Conservation (phyloP, 139 green algal genomes). For the Dunaliella sp. region DNA sequence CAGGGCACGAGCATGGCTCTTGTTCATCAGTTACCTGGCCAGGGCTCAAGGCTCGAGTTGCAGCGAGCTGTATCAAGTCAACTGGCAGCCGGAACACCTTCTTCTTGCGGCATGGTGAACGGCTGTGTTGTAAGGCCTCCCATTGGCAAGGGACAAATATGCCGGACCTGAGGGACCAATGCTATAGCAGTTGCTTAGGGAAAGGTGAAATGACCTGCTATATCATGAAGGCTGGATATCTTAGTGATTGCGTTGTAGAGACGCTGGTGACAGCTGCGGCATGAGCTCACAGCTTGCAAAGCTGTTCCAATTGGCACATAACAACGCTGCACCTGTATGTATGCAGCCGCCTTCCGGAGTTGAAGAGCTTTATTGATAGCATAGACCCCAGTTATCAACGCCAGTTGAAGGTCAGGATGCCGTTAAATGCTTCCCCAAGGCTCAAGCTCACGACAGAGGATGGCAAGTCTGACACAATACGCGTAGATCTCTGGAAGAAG, state of each 20-base stretch:
- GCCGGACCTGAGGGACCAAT: not conserved
- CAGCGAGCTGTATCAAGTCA: not conserved
- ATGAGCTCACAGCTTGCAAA: not conserved
- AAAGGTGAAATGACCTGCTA: not conserved
- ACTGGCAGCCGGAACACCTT: no score
- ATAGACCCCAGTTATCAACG: not conserved
- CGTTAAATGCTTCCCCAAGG: not conserved
- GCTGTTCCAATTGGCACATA: not conserved
- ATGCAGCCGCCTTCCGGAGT: not conserved
- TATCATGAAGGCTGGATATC: not conserved
- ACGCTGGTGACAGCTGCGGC: no score
- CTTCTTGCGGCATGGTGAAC: no score
- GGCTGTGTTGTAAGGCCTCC: no score
- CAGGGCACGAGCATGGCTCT: no score
- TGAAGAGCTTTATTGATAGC: conserved; percentile 2
- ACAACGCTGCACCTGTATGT: not conserved
- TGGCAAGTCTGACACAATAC: not conserved
- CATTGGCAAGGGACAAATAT: no score
- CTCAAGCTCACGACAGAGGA: not conserved
- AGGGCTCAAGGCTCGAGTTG: no score
- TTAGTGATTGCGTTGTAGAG: no score
- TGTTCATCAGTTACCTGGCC: no score
- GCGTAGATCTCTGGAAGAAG: conserved; percentile 4
- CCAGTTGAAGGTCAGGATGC: not conserved
- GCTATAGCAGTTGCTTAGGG: not conserved